These are phyloP conservation scores for Nissolia schottii DNA, from an alignment of 306 rosid species.

Conservation along the genomic window DNA sequence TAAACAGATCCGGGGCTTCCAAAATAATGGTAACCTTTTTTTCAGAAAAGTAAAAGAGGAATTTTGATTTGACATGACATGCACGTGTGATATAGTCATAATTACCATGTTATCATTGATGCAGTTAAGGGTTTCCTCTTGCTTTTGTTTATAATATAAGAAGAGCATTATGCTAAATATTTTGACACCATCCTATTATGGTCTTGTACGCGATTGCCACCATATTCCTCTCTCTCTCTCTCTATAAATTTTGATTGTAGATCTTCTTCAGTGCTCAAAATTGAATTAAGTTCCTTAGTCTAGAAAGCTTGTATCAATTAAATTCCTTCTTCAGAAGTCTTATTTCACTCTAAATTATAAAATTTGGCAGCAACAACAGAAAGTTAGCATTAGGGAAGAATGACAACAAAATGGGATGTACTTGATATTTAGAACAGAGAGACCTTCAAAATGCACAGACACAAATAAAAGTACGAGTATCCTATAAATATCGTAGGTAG, in stretches of 20 bases:
- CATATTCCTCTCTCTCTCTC: background rate
- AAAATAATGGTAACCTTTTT: background rate
- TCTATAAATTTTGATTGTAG: background rate
- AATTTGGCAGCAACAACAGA: background rate
- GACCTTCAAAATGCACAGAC: background rate
- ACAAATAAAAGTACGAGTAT: too few species aligned
- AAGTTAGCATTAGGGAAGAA: background rate
- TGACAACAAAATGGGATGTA: constrained; percentile 3
- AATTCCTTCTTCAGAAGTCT: too few species aligned
- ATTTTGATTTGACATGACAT: background rate
- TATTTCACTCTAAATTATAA: background rate
- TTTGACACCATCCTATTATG: background rate
- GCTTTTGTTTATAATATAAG: too few species aligned
- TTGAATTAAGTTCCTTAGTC: too few species aligned
- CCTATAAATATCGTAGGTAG: too few species aligned
- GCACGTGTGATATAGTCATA: background rate
- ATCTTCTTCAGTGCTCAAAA: constrained; percentile 17
- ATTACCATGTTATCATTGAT: background rate
- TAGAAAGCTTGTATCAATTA: too few species aligned
- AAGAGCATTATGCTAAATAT: too few species aligned
- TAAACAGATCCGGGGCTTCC: background rate
- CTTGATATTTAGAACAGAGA: background rate
- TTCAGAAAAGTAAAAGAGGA: background rate
- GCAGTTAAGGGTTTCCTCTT: background rate
- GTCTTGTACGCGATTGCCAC: background rate